Evolutionary conservation across 805 yeast genomes (phyloP), one percentile per base, ranked within the genome.

Genomic region (Kodamaea kakaduensis): DNA sequence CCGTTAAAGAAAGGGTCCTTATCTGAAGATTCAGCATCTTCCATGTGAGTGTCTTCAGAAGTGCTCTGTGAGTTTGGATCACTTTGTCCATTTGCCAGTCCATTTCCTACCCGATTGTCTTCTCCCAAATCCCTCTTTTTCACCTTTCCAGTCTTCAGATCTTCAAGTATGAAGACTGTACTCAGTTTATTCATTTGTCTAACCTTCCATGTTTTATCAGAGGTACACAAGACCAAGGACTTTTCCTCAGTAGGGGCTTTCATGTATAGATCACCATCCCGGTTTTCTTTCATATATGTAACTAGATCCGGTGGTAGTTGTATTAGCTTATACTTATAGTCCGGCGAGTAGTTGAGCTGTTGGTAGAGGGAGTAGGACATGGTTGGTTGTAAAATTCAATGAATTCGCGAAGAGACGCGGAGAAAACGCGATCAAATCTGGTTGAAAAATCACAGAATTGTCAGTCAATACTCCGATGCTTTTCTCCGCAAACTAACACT

Each of bases 171-270:
- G 45, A 87, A 54, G n/a, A 84, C 79, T 4, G 90, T 74, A 55
- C 90, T 88, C 6, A 96, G 84, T 56, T 90, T 97, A 52, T 86
- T 85, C 64, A 84, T 81, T 49, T 83, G 89, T 34, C 86, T 69
- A 12, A 88, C 47, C 29, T 67, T 64, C 74, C 76, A 88, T 0
- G 95, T 83, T 33, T 66, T 56, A 18, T 59, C 44, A 3, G 59
- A 46, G 1, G 90, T 74, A 40, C 89, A 81, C 10, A 87, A 54
- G 19, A 77, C 86, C 6, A 84, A 73, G 23, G 16, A 13, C 30
- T 33, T 7, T 36, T 38, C 7, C 15, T 34, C 45, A 18, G 30
- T 21, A 3, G 69, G 46, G 4, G 76, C 53, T 42, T 71, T 73
- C 28, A 59, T 25, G 51, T 45, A 4, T 57, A 65, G 43, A 51